Conservation (phyloP, 441 rosid species). For the Gossypium gossypioides region DNA sequence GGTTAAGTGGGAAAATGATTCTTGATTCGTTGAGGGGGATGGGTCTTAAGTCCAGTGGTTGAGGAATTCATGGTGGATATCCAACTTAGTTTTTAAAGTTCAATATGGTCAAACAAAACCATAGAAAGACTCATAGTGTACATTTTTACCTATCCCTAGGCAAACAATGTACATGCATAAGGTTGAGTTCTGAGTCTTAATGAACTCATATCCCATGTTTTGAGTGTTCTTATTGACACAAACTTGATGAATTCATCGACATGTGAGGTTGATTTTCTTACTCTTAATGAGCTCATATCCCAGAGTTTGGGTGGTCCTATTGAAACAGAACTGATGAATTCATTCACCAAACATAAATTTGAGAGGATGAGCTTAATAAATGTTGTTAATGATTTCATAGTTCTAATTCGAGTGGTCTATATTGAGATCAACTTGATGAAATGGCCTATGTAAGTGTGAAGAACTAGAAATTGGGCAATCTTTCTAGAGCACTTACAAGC, state of each 20-base stretch:
- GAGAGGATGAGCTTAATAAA: too few species aligned
- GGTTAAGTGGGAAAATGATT: neutral
- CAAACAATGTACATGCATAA: neutral
- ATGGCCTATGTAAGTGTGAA: too few species aligned
- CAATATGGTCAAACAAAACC: neutral
- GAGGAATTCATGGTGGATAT: neutral
- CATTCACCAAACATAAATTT: neutral
- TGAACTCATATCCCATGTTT: neutral
- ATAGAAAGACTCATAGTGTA: neutral
- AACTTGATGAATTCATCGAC: neutral
- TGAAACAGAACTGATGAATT: neutral
- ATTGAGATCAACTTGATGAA: too few species aligned
- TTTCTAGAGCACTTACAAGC: too few species aligned
- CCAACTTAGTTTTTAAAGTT: neutral
- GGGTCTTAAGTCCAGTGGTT: neutral
- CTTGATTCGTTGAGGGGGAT: neutral
- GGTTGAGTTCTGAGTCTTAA: neutral
- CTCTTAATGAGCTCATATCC: neutral
- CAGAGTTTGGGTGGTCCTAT: neutral
- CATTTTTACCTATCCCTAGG: neutral
- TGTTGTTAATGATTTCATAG: too few species aligned
- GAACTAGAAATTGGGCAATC: too few species aligned
- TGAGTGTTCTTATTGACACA: neutral
- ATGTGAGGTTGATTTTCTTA: neutral
- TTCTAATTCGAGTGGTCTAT: too few species aligned